Conservation (phyloP, 257 asterid species). For the Nicotiana tomentosiformis region DNA sequence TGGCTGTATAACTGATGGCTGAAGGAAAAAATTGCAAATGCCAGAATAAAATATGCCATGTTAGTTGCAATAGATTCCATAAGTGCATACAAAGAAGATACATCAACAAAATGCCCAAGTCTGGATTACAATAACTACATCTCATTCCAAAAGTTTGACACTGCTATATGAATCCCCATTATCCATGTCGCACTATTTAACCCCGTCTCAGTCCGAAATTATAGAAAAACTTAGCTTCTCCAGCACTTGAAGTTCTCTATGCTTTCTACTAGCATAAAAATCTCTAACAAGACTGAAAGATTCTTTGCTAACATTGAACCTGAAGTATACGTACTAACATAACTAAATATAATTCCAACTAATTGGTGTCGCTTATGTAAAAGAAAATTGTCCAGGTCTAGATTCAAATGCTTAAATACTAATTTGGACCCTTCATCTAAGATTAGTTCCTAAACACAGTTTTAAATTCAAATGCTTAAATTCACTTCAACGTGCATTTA, state of each 20-base stretch:
- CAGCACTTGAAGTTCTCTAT: background rate
- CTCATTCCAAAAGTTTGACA: background rate
- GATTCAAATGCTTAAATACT: background rate
- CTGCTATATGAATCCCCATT: background rate
- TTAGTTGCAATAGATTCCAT: background rate
- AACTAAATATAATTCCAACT: background rate
- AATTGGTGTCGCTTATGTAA: background rate
- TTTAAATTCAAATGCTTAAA: background rate
- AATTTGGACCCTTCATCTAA: background rate
- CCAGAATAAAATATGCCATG: background rate
- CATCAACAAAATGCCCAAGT: background rate
- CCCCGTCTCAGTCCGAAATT: background rate
- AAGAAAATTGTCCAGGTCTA: background rate
- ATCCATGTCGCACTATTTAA: background rate
- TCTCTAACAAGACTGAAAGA: background rate
- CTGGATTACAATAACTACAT: background rate
- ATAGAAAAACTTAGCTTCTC: background rate
- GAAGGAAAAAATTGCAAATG: conserved; percentile 9
- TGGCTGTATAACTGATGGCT: conserved; percentile 85
- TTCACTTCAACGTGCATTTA: background rate
- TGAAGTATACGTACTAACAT: background rate
- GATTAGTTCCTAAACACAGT: background rate
- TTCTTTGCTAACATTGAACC: background rate
- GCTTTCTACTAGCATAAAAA: background rate
- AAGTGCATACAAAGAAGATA: background rate